These are phyloP conservation scores for Gynochthodes officinalis DNA, from an alignment of 257 asterid genomes.

Conservation along the genomic window DNA sequence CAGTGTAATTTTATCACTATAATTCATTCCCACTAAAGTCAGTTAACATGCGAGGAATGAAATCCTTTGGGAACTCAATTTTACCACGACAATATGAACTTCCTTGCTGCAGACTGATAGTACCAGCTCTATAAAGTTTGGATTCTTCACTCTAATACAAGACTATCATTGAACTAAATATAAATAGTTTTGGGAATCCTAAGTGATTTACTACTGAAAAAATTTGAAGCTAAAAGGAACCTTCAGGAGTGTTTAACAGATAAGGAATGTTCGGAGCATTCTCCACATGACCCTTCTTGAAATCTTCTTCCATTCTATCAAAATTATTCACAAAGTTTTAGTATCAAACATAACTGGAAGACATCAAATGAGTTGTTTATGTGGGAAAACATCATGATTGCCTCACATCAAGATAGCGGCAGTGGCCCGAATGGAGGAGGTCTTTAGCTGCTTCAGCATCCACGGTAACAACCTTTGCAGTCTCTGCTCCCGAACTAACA, in stretches of 20 bases:
- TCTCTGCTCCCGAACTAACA: too few species aligned
- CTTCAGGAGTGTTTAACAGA: conserved; percentile 68
- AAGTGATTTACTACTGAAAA: too few species aligned
- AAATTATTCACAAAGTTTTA: too few species aligned
- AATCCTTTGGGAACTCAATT: too few species aligned
- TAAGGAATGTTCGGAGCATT: conserved; percentile 67
- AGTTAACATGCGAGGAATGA: background rate
- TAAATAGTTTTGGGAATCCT: background rate
- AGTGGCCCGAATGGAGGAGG: conserved; percentile 45
- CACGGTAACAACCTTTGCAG: conserved; percentile 37
- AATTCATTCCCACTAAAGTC: background rate
- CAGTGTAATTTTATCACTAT: too few species aligned
- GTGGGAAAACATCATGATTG: too few species aligned
- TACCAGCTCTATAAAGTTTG: conserved; percentile 62
- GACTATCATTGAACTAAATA: too few species aligned
- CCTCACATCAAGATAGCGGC: conserved; percentile 80
- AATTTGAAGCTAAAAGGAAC: conserved; percentile 21
- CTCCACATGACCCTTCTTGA: conserved; percentile 63
- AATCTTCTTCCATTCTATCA: conserved; percentile 95
- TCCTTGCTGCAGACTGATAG: conserved; percentile 45
- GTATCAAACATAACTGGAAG: too few species aligned
- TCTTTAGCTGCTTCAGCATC: conserved; percentile 60
- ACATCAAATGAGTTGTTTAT: background rate
- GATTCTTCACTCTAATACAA: conserved; percentile 54
- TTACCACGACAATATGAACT: conserved; percentile 71